These are phyloP conservation scores for Boletellus ananas DNA, from an alignment of 768 basidiomycete species.

Conservation along the genomic window DNA sequence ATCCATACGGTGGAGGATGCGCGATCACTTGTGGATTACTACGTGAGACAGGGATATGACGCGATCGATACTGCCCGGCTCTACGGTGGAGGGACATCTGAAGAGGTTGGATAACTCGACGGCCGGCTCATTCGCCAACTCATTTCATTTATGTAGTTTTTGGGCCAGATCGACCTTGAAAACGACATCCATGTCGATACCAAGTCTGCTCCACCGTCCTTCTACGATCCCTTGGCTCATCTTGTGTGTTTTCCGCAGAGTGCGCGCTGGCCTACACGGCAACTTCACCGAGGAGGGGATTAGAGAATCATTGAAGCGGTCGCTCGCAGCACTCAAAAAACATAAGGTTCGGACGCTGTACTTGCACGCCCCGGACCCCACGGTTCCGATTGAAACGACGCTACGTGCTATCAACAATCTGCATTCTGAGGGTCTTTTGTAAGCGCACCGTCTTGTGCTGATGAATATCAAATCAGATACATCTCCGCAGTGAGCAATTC, in stretches of 20 bases:
- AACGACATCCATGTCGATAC: conserved; percentile 13
- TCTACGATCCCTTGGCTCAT: neutral
- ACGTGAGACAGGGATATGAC: conserved; percentile 15
- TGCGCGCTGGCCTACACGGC: conserved; percentile 4
- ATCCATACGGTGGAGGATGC: conserved; percentile 15
- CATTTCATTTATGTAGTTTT: conserved; percentile 8
- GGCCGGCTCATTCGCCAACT: neutral
- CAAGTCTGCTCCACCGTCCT: conserved; percentile 9
- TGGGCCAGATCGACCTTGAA: conserved; percentile 11
- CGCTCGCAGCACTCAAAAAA: conserved; percentile 7
- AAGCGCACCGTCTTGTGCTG: conserved; percentile 15
- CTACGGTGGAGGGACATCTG: conserved; percentile 21
- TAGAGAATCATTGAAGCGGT: conserved; percentile 12
- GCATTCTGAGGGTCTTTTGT: conserved; percentile 52
- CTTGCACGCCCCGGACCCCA: conserved; percentile 45
- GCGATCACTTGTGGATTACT: conserved; percentile 10
- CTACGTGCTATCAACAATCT: conserved; percentile 43
- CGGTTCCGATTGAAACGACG: conserved; percentile 43
- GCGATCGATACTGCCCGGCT: conserved; percentile 22
- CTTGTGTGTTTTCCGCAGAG: neutral
- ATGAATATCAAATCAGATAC: neutral
- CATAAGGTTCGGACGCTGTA: conserved; percentile 28
- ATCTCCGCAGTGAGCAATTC: conserved; percentile 9
- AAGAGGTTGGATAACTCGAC: conserved; percentile 14
- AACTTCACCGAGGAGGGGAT: conserved; percentile 8